These are phyloP conservation scores for Setomelanomma holmii DNA, from an alignment of 2,329 filamentous ascomycete species.

Conservation along the genomic window DNA sequence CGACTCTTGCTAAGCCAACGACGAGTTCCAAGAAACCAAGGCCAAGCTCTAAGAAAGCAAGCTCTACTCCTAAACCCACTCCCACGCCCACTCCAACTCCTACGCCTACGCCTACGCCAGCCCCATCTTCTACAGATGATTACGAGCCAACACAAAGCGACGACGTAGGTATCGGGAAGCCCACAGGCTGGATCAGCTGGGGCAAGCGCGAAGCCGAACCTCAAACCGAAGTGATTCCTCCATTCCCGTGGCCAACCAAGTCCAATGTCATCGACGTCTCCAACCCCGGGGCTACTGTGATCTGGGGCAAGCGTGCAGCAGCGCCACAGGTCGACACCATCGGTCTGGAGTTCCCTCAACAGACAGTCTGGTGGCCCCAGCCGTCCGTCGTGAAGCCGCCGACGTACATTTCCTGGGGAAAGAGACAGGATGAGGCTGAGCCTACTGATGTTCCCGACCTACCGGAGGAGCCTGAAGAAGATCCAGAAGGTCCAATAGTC, in stretches of 20 bases:
- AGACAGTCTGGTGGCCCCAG: not conserved
- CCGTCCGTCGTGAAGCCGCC: constrained; percentile 3
- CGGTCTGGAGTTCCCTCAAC: constrained; percentile 6
- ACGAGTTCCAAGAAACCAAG: constrained; percentile 11
- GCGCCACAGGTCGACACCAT: constrained; percentile 1
- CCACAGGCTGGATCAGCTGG: constrained; percentile 16
- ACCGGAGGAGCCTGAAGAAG: not conserved
- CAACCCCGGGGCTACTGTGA: constrained; percentile 3
- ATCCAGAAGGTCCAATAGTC: constrained; percentile 14
- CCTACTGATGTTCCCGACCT: constrained; percentile 4
- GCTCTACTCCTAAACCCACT: constrained; percentile 6
- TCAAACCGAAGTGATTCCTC: not conserved
- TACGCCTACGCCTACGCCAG: constrained; percentile 6
- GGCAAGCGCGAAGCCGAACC: not conserved
- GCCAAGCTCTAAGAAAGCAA: not conserved
- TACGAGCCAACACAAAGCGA: constrained; percentile 5
- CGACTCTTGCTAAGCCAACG: constrained; percentile 6
- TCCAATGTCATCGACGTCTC: constrained; percentile 4
- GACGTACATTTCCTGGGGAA: constrained; percentile 23
- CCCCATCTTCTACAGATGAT: not conserved
- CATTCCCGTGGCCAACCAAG: constrained; percentile 1
- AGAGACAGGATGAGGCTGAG: constrained; percentile 10
- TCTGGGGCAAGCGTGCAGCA: constrained; percentile 15
- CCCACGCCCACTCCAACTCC: constrained; percentile 10
- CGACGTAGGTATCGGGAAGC: constrained; percentile 17